These are phyloP conservation scores for Lyophyllum shimeji DNA, from an alignment of 768 basidiomycete species.

Conservation along the genomic window DNA sequence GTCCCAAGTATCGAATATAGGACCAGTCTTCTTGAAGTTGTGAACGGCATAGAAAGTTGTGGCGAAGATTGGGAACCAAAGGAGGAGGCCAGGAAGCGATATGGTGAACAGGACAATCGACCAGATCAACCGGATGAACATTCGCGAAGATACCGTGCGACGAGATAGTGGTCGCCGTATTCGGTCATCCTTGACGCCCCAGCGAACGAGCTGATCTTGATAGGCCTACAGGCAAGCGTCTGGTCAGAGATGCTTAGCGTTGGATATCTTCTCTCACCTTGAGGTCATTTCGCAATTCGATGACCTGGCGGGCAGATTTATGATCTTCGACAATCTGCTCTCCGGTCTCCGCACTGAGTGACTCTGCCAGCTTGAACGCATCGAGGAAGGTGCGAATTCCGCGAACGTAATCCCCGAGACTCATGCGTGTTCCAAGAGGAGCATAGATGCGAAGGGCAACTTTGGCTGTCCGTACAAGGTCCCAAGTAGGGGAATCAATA, in stretches of 20 bases:
- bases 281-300: conserved; percentile 50
- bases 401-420: conserved; percentile 80
- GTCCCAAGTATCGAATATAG: conserved; percentile 84
- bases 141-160: conserved; percentile 56
- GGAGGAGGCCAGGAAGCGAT: conserved; percentile 73
- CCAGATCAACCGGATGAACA: conserved; percentile 67
- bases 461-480: conserved; percentile 71
- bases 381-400: conserved; percentile 75
- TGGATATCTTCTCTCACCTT: conserved; percentile 46
- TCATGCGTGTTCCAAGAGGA: conserved; percentile 85
- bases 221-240: conserved; percentile 48
- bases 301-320: conserved; percentile 24
- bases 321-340: conserved; percentile 21
- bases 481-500: conserved; percentile 85
- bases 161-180: conserved; percentile 64
- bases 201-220: conserved; percentile 66
- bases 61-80: conserved; percentile 80
- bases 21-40: conserved; percentile 79
- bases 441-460: conserved; percentile 80
- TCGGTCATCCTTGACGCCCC: conserved; percentile 85
- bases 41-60: conserved; percentile 70
- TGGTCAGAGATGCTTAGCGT: neutral
- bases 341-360: conserved; percentile 27
- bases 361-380: conserved; percentile 51
- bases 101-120: conserved; percentile 58